phyloP scores from a whole-genome alignment of 306 rosid genomes.

The Pyrus betulifolia region DNA sequence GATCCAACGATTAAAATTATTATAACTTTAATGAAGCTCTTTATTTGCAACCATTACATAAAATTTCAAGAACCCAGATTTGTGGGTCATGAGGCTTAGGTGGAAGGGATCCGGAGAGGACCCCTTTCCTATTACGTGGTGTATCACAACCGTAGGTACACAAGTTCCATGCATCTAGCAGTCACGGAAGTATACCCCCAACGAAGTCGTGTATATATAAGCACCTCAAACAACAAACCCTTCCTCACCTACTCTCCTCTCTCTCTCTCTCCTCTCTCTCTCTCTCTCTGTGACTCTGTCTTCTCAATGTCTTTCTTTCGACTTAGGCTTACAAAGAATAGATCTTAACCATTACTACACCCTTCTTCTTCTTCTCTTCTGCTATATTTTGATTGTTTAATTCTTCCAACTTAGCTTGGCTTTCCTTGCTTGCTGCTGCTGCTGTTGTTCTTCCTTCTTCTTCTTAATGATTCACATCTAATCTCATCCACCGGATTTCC shows the following conservation, averaged over 20 bases:
- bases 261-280: too few species aligned
- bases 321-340: background rate
- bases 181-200: background rate
- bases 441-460: background rate
- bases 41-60: rapidly evolving
- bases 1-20: too few species aligned
- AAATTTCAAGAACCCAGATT: rapidly evolving
- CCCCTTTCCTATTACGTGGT: background rate
- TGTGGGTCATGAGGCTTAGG: too few species aligned
- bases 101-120: too few species aligned
- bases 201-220: constrained; percentile 26
- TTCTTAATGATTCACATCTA: background rate
- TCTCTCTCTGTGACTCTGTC: background rate
- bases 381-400: background rate
- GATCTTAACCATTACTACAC: background rate
- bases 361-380: background rate
- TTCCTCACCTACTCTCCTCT: constrained; percentile 10
- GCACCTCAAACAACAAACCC: constrained; percentile 21
- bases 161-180: constrained; percentile 6
- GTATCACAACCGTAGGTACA: background rate
- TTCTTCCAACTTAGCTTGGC: background rate
- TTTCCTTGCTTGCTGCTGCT: too few species aligned
- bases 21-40: too few species aligned
- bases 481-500: background rate
- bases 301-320: background rate